Base-by-base conservation (phyloP, 441 rosid genomes). In the Flueggea neowawraea region DNA sequence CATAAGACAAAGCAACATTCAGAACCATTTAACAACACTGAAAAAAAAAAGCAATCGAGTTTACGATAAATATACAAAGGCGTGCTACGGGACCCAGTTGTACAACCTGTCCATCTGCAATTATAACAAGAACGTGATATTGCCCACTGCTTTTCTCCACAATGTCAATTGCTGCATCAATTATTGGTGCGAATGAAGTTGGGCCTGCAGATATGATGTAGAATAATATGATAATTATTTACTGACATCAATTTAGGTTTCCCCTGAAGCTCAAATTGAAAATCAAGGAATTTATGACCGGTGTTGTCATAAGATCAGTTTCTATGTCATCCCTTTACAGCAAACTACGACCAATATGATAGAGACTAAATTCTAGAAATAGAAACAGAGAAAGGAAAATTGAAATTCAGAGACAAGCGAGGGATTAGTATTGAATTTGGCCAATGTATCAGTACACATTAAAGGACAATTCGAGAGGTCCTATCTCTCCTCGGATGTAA, bases 81-180 rank as follows among this genome's bases (percentile, higher is more conserved):
- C 13, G 59, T 6, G 6, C 16, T 31, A 52, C 7, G 55, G 60
- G 63, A 53, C 43, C 58, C 41, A 49, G 60, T 60, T 57, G 32
- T 50, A 17, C 36, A 31, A 87, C 94, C 91, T 90, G 98, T 48
- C 98, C 98, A 72, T 94, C 98, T 43, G 97, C 98, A 52, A 94
- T 69, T 54, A 94, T 85, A 69, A 94, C 97, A 32, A 94, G 96
- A 43, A 88, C 97, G 60, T 94, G 98, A 74, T 94, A 94, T 61
- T 80, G 98, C 55, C 88, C 87, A 50, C 74, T 79, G 81, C 80
- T 87, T 68, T 62, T 61, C 68, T 88, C 88, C 61, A 90, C 97
- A 66, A 94, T 90, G 79, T 90, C 88, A 33, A 85, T 66, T 52
- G 98, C 97, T 2, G 88, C 95, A 76, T 90, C 81, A 63, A 94